Percentiles rank a stretch among this genome's conserved stretches.
These are phyloP conservation scores for Kalaharituber pfeilii DNA, from an alignment of 2,329 filamentous ascomycete genomes.

Conservation along the genomic window DNA sequence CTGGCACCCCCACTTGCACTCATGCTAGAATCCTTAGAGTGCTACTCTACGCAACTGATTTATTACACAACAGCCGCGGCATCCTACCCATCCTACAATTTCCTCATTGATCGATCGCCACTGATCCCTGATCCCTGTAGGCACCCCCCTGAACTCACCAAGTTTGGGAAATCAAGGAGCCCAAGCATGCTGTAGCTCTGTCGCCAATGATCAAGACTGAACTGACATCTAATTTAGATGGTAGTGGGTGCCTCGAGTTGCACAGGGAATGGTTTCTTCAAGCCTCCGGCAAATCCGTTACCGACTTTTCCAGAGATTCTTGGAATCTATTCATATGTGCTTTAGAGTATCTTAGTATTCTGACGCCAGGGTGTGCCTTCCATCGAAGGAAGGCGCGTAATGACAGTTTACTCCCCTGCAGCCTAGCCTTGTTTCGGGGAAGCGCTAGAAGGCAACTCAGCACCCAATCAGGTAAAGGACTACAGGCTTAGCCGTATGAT, in stretches of 20 bases:
- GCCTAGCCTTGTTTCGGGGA: constrained; percentile 1
- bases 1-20: no score
- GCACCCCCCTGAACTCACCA: neutral
- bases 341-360: neutral
- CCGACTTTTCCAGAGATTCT: neutral
- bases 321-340: neutral
- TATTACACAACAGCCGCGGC: constrained; percentile 1
- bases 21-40: no score
- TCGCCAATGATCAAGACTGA: neutral
- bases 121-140: neutral
- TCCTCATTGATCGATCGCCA: neutral
- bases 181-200: neutral
- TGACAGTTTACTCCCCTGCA: no score
- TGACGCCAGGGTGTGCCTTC: neutral
- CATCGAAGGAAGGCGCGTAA: neutral
- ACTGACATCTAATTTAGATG: neutral
- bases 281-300: constrained; percentile 2
- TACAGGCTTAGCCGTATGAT: neutral
- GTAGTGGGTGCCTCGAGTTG: neutral
- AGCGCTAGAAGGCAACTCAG: neutral
- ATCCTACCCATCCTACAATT: neutral
- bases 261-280: no score
- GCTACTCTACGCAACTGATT: no score
- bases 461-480: neutral
- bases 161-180: neutral